phyloP scores from a whole-genome alignment of 2,329 filamentous ascomycete genomes.

The Penicillium capsulatum region DNA sequence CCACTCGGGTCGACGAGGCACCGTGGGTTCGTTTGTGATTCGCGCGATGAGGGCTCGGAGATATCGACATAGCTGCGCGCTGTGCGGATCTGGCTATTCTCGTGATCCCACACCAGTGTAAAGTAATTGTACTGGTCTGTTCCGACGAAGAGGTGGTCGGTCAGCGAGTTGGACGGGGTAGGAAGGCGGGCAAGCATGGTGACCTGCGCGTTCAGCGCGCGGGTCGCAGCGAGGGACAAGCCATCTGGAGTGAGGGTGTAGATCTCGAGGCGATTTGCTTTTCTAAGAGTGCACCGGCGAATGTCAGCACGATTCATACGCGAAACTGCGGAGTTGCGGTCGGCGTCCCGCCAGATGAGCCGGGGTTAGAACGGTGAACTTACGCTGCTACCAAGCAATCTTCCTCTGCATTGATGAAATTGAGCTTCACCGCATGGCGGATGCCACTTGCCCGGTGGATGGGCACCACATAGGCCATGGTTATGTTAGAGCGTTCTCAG shows the following conservation, averaged over 20 bases:
- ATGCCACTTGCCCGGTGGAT: slow-evolving; percentile 91
- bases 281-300: slow-evolving; percentile 7
- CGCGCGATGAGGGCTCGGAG: slow-evolving; percentile 59
- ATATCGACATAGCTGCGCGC: slow-evolving; percentile 58
- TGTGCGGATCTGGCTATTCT: slow-evolving; percentile 51
- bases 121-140: slow-evolving; percentile 91
- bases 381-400: slow-evolving; percentile 87
- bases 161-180: slow-evolving; percentile 62
- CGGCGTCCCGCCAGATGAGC: background rate
- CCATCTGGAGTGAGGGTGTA: slow-evolving; percentile 58
- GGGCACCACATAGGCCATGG: slow-evolving; percentile 90
- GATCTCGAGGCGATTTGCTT: slow-evolving; percentile 51
- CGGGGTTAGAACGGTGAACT: slow-evolving; percentile 33
- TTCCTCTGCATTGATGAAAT: slow-evolving; percentile 67
- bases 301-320: background rate
- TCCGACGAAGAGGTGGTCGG: slow-evolving; percentile 85
- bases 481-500: too few relatives aligned
- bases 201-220: slow-evolving; percentile 77
- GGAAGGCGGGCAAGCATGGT: slow-evolving; percentile 63
- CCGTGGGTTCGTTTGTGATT: slow-evolving; percentile 76
- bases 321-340: background rate
- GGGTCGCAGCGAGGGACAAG: slow-evolving; percentile 62
- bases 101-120: slow-evolving; percentile 74
- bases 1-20: slow-evolving; percentile 80
- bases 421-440: slow-evolving; percentile 77